Evolutionary conservation across 148 eudicot genomes (phyloP).

Genomic region (Hydrangea macrophylla): DNA sequence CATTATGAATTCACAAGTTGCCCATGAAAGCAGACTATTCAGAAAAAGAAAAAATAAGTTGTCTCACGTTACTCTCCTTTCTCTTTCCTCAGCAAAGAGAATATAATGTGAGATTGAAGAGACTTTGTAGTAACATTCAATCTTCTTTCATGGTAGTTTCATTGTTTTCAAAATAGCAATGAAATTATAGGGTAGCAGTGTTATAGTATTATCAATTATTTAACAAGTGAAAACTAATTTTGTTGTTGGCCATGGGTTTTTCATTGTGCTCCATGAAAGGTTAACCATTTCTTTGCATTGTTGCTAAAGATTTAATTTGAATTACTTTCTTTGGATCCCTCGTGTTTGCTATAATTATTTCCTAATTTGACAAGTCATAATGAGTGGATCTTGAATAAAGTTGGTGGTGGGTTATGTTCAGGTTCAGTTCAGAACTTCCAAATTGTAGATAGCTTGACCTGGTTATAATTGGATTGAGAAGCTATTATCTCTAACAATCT

Average conservation of each 20-base stretch:
- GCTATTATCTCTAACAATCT: neutral
- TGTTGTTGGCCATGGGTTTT: neutral
- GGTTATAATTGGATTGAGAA: neutral
- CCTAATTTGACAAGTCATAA: neutral
- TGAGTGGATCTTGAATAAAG: slow-evolving; percentile 3
- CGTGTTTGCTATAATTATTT: neutral
- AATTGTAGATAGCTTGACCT: neutral
- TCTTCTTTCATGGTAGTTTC: neutral
- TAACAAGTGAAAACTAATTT: neutral
- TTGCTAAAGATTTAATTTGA: neutral
- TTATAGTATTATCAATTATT: neutral
- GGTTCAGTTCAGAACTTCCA: neutral
- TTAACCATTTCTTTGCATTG: neutral
- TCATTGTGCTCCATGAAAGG: neutral
- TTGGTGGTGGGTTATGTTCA: neutral
- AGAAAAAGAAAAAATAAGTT: no score
- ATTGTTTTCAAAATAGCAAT: neutral
- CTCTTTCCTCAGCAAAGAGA: neutral
- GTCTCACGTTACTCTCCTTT: no score
- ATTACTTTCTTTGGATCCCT: neutral
- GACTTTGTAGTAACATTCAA: neutral
- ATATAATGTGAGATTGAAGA: neutral
- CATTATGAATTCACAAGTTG: neutral
- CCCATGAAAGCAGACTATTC: neutral
- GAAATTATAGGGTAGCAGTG: neutral